Evolutionary conservation across 257 asterid species (phyloP), one percentile per base, ranked within the genome.

Genomic region (Asclepias syriaca): DNA sequence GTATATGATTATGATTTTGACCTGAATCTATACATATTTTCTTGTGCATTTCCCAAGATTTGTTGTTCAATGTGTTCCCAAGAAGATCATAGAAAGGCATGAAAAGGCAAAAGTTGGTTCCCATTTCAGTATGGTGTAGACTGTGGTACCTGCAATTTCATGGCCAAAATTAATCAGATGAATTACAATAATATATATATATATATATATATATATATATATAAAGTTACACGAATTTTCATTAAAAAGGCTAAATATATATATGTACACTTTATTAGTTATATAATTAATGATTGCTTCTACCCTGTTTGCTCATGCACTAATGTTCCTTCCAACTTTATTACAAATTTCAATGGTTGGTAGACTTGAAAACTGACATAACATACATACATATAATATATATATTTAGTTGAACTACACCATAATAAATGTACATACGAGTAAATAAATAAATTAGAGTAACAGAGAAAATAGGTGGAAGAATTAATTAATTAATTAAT

Each of bases 81-180:
- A 92, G 34, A 27, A 85, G 90, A 83, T 92, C 98, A 60, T 80
- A 89, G 51, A 89, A 77, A 19, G 96, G 98, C 98, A 92, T 92
- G 87, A 92, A 92, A 21, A 92, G 90, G 85, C 98, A 89, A 71
- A 77, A 89, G 51, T 92, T 92, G 69, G 96, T 80, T 73, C 49
- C 78, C 89, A 72, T 84, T 68, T 92, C 91, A 4, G 74, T 77
- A 66, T 84, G 92, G 77, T 89, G 98, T 40, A 92, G 76, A 79
- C 83, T 89, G 80, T 92, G 98, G 80, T 89, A 92, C 64, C 98
- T 92, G 96, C 77, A 71, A 24, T 16, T 1, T 0, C 11, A 0
- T 0, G 19, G 65, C 51, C 13, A 59, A 65, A 51, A 34, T 34
- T 34, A 34, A 34, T 43, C 10, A 65, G 4, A 50, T 27, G 22